Evolutionary conservation across 345 rosid species (phyloP).

Genomic region (Salix caprea): DNA sequence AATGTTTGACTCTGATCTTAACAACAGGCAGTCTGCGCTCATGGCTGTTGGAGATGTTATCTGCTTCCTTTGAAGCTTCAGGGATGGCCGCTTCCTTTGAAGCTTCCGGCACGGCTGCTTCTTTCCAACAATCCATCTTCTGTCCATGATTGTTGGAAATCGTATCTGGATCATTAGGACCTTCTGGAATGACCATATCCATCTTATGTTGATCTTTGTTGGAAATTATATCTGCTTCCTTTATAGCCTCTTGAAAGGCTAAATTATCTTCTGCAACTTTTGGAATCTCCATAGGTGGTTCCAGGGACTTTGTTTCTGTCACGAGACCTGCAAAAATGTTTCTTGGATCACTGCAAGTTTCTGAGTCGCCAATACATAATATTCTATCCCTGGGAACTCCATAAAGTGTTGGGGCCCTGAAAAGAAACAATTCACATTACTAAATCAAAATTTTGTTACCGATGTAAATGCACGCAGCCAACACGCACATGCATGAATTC

Average conservation of each 20-base stretch:
- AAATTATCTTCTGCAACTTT: conserved; percentile 28
- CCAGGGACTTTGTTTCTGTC: conserved; percentile 39
- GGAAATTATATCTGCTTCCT: conserved; percentile 15
- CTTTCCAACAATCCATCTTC: conserved; percentile 1
- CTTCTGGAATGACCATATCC: conserved; percentile 16
- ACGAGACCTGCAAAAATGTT: conserved; percentile 44
- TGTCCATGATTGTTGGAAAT: conserved; percentile 20
- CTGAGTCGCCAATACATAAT: conserved; percentile 48
- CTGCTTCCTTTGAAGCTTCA: conserved; percentile 32
- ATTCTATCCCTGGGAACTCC: conserved; percentile 78
- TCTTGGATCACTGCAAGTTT: conserved; percentile 54
- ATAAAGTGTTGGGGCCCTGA: conserved; percentile 75
- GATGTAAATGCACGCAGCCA: background rate
- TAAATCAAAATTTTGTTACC: background rate
- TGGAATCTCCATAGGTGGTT: conserved; percentile 33
- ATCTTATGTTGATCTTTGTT: conserved; percentile 5
- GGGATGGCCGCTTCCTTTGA: background rate
- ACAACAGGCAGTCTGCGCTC: conserved; percentile 56
- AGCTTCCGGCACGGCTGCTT: background rate
- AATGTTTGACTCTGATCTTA: conserved; percentile 65
- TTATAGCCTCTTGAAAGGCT: conserved; percentile 37
- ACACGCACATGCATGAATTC: background rate
- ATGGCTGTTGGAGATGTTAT: conserved; percentile 49
- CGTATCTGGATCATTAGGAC: conserved; percentile 15
- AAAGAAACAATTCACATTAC: conserved; percentile 18